phyloP scores from a whole-genome alignment of 1,139 yeast species.

The Pichia sp. region DNA sequence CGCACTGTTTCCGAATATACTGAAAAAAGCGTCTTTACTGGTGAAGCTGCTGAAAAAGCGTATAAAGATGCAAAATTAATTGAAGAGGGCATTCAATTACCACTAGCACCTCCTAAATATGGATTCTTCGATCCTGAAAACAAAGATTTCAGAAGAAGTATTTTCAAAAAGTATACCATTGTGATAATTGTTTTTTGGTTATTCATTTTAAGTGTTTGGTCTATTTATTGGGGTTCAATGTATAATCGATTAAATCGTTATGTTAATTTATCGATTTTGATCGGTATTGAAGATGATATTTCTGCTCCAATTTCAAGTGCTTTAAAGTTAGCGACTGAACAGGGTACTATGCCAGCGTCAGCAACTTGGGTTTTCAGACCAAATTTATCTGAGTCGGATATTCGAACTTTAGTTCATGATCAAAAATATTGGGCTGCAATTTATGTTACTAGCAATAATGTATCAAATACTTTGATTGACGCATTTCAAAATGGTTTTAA shows the following conservation, averaged over 20 bases:
- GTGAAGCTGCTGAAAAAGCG: conserved; percentile 14
- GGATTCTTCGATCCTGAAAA: conserved; percentile 18
- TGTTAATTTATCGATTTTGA: conserved; percentile 39
- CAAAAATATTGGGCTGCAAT: conserved; percentile 52
- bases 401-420: conserved; percentile 38
- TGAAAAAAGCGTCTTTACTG: conserved; percentile 16
- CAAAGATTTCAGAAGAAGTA: conserved; percentile 5
- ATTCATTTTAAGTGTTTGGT: conserved; percentile 37
- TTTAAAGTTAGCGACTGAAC: conserved; percentile 27
- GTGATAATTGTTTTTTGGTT: conserved; percentile 19
- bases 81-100: conserved; percentile 6
- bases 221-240: conserved; percentile 59
- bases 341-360: conserved; percentile 21
- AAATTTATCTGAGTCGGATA: conserved; percentile 24
- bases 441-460: conserved; percentile 32
- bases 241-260: conserved; percentile 37
- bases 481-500: conserved; percentile 31
- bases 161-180: conserved; percentile 13
- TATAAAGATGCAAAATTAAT: conserved; percentile 3
- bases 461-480: conserved; percentile 32
- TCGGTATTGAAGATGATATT: conserved; percentile 41
- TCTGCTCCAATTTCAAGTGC: conserved; percentile 36
- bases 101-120: conserved; percentile 8
- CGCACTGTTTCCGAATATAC: conserved; percentile 25
- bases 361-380: conserved; percentile 39